phyloP scores from a whole-genome alignment of 352 stramenopile species.

The Phytophthora lateralis region DNA sequence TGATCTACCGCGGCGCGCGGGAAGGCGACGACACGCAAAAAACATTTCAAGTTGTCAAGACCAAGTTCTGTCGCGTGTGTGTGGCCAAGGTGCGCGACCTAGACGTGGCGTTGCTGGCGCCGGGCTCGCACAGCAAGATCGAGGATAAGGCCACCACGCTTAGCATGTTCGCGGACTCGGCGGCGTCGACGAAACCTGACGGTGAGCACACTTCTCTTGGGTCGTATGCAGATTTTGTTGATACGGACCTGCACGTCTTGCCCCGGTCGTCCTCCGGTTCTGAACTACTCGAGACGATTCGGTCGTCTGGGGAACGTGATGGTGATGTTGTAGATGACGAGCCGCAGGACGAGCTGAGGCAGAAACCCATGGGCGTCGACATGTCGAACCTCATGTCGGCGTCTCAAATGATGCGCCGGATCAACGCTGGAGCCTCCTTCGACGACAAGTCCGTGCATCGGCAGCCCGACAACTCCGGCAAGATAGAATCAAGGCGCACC shows the following conservation, averaged over 20 bases:
- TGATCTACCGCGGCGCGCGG: slow-evolving; percentile 47
- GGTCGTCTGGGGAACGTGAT: slow-evolving; percentile 29
- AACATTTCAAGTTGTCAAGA: slow-evolving; percentile 52
- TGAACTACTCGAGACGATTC: slow-evolving; percentile 39
- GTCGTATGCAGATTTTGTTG: slow-evolving; percentile 12
- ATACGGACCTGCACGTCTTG: slow-evolving; percentile 13
- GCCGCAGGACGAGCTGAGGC: slow-evolving; percentile 6
- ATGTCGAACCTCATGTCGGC: slow-evolving; percentile 34
- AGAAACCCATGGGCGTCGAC: slow-evolving; percentile 24
- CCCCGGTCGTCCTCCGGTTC: slow-evolving; percentile 27
- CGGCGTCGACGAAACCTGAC: slow-evolving; percentile 28
- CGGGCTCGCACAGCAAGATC: slow-evolving; percentile 12
- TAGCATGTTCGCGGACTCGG: slow-evolving; percentile 24
- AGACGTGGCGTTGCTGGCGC: slow-evolving; percentile 29
- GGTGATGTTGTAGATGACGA: slow-evolving; percentile 29
- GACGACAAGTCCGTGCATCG: slow-evolving; percentile 6
- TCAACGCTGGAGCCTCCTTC: slow-evolving; percentile 26
- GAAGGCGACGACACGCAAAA: slow-evolving; percentile 17
- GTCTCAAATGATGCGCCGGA: slow-evolving; percentile 33
- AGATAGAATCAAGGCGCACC: slow-evolving; percentile 13
- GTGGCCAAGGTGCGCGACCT: slow-evolving; percentile 52
- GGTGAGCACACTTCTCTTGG: slow-evolving; percentile 26
- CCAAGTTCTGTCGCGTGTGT: slow-evolving; percentile 65
- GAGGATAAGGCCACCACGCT: slow-evolving; percentile 7
- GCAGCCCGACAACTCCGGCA: slow-evolving; percentile 1